Evolutionary conservation across 306 rosid genomes (phyloP), one percentile per base, ranked within the genome.

Genomic region (Astragalus membranaceus): DNA sequence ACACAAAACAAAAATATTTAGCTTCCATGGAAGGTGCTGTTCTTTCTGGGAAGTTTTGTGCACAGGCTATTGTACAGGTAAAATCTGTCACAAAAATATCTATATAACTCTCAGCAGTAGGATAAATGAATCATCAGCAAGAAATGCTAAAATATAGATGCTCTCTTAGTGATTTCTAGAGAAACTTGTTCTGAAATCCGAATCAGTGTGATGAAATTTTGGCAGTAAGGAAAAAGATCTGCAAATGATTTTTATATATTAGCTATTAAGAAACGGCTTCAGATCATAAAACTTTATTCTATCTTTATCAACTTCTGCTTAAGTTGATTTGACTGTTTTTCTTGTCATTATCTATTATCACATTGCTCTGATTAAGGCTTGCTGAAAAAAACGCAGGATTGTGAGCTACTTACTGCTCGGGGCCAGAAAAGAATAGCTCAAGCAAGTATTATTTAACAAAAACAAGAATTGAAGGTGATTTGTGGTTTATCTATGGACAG

Each of bases 11-110:
- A 72, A 94, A 90, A 75, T 93, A 94, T 81, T 76, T 94, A 84
- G 98, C 98, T 56, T 94, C 98, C 54, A 94, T 90, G 98, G 98
- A 94, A 91, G 98, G 98, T 6, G 98, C 97, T 15, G 95, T 94
- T 83, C 89, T 94, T 54, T 94, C 97, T 1, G 98, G 98, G 64
- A 94, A 94, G 93, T 77, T 94, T 72, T 94, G 97, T 84, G 96
- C 98, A 29, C 96, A 90, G 78, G 94, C 97, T 10, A 90, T 88
- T 85, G 88, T 90, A 77, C 88, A 88, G 98, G 98, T 93, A 87
- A 80, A 64, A 74, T 60, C 69, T 58, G 35, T 41, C 15, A 15
- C 50, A n/a, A 12, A 69, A 63, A 9, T 15, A 55, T 64, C 74
- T 50, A 2, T 47, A 8, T 60, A 74, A 43, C 43, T 64, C 4